These are phyloP conservation scores for Sarcomyxa edulis DNA, from an alignment of 768 basidiomycete species.

Conservation along the genomic window DNA sequence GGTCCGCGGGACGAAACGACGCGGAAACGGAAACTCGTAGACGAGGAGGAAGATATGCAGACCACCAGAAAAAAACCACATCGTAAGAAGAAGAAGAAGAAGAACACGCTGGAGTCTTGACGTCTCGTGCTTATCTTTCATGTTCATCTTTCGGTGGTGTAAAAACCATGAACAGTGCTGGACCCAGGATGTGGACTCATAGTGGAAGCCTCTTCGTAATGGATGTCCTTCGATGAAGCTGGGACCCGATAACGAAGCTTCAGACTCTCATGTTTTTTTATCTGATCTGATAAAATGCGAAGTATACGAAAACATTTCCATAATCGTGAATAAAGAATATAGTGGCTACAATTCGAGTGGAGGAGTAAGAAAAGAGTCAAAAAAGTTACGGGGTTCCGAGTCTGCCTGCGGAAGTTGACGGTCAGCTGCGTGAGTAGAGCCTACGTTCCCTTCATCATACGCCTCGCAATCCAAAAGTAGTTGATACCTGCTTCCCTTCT, in stretches of 20 bases:
- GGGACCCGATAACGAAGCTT: too few species aligned
- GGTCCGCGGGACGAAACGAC: constrained; percentile 14
- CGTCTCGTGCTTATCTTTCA: too few species aligned
- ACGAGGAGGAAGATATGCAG: constrained; percentile 17
- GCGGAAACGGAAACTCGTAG: constrained; percentile 6
- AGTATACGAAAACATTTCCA: too few species aligned
- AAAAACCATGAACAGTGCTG: too few species aligned
- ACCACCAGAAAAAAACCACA: constrained; percentile 10
- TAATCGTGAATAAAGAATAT: too few species aligned
- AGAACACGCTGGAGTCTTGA: not conserved
- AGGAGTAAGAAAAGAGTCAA: constrained; percentile 6
- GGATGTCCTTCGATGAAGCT: too few species aligned
- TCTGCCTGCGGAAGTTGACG: constrained; percentile 10
- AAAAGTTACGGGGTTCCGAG: constrained; percentile 7
- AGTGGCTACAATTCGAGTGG: constrained; percentile 14
- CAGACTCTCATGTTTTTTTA: too few species aligned
- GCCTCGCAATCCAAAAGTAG: constrained; percentile 14
- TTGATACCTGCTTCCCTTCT: constrained; percentile 11
- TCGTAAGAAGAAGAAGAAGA: constrained; percentile 18
- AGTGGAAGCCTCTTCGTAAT: too few species aligned
- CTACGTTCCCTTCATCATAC: constrained; percentile 15
- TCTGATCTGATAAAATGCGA: too few species aligned
- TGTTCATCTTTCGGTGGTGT: too few species aligned
- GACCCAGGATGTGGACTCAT: too few species aligned
- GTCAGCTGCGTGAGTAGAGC: constrained; percentile 20